Evolutionary conservation across 495 filamentous ascomycete genomes (phyloP).

Genomic region (Hyaloscypha finlandica): DNA sequence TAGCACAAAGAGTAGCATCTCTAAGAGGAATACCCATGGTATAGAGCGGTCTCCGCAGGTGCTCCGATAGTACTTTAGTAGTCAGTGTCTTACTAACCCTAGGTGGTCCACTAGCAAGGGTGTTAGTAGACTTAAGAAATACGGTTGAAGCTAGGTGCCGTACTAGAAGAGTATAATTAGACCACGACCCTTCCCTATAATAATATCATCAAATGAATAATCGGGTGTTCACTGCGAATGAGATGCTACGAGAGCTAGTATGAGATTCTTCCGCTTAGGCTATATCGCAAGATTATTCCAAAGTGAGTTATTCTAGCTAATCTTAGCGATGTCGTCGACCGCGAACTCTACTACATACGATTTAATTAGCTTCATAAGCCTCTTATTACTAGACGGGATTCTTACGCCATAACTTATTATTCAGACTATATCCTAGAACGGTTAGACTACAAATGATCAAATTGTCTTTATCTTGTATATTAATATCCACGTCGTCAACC

Average conservation of each 20-base stretch:
- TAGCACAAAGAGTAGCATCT: too few species aligned
- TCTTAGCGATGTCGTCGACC: not conserved
- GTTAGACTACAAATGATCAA: too few species aligned
- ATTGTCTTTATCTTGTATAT: too few species aligned
- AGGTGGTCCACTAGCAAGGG: constrained; percentile 5
- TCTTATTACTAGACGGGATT: constrained; percentile 17
- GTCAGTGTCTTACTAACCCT: constrained; percentile 18
- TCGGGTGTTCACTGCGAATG: not conserved
- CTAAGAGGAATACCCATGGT: too few species aligned
- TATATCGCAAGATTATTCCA: constrained; percentile 32
- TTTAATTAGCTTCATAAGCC: constrained; percentile 4
- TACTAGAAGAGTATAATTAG: constrained; percentile 23
- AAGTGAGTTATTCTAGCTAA: constrained; percentile 27
- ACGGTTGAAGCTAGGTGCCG: not conserved
- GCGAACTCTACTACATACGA: constrained; percentile 31
- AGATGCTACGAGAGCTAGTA: constrained; percentile 31
- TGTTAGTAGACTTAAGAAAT: constrained; percentile 6
- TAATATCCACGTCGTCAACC: too few species aligned
- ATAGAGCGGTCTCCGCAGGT: not conserved
- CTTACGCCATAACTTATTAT: too few species aligned
- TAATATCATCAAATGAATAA: constrained; percentile 8
- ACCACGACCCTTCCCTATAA: constrained; percentile 16
- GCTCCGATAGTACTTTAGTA: constrained; percentile 6
- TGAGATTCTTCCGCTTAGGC: constrained; percentile 30
- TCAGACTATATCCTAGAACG: too few species aligned